These are phyloP conservation scores for Cutaneotrichosporon cutaneum DNA, from an alignment of 1,284 basidiomycete species.

Conservation along the genomic window DNA sequence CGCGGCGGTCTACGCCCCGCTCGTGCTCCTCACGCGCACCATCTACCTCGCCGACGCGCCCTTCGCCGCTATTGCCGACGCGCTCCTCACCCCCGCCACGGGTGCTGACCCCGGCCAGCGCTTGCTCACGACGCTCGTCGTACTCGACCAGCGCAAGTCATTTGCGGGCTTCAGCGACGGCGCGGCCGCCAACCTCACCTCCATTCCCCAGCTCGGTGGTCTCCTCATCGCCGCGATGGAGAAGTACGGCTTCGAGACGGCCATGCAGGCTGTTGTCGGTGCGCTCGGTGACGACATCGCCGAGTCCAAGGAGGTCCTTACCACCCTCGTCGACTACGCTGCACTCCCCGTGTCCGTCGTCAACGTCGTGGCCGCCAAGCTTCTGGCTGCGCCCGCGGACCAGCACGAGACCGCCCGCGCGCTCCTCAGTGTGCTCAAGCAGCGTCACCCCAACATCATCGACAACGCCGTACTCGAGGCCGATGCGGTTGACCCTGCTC, in stretches of 20 bases:
- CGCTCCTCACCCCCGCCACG: slow-evolving; percentile 40
- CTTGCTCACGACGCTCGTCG: slow-evolving; percentile 46
- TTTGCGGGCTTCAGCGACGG: slow-evolving; percentile 39
- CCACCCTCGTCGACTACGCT: slow-evolving; percentile 33
- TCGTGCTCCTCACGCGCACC: slow-evolving; percentile 48
- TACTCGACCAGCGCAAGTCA: slow-evolving; percentile 44
- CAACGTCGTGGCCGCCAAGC: slow-evolving; percentile 30
- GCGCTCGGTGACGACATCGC: slow-evolving; percentile 28
- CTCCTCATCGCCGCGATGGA: slow-evolving; percentile 42
- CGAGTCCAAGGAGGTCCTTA: slow-evolving; percentile 27
- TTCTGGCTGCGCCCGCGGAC: slow-evolving; percentile 27
- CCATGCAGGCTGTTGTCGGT: slow-evolving; percentile 30
- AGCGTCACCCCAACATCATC: slow-evolving; percentile 46
- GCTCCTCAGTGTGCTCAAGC: slow-evolving; percentile 39
- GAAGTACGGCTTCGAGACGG: slow-evolving; percentile 46
- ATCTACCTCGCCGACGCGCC: slow-evolving; percentile 46
- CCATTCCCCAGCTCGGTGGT: slow-evolving; percentile 37
- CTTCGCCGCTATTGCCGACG: slow-evolving; percentile 40
- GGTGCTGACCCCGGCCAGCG: slow-evolving; percentile 49
- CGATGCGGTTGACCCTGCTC: slow-evolving; percentile 17
- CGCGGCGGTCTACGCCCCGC: slow-evolving; percentile 50
- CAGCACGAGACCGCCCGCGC: slow-evolving; percentile 28
- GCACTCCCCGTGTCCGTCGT: slow-evolving; percentile 33
- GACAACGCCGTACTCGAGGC: slow-evolving; percentile 34
- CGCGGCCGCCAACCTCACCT: slow-evolving; percentile 29